Evolutionary conservation across 176 grass and related monocot species (phyloP).

Genomic region (Triticum timopheevii): DNA sequence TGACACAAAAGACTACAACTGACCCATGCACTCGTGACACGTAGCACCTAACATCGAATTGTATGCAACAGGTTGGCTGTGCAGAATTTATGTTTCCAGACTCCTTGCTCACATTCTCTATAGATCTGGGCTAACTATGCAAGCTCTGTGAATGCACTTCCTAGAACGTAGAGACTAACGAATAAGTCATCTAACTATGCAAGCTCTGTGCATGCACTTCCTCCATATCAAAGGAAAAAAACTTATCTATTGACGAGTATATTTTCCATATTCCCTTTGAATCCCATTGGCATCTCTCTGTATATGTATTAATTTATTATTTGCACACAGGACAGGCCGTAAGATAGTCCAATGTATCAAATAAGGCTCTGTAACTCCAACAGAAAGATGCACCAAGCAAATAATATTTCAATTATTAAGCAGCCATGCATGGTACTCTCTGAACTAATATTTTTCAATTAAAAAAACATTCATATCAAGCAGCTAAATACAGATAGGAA

Average conservation of each 20-base stretch:
- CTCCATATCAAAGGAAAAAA: neutral
- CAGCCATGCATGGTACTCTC: neutral
- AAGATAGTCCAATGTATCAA: neutral
- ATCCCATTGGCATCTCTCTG: neutral
- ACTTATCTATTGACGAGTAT: neutral
- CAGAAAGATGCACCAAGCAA: neutral
- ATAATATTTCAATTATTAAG: slow-evolving; percentile 5
- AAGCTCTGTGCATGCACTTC: neutral
- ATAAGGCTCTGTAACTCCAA: neutral
- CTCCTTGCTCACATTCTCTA: neutral
- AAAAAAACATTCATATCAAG: neutral
- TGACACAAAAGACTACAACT: neutral
- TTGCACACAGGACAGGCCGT: neutral
- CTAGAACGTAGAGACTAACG: neutral
- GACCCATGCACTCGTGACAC: neutral
- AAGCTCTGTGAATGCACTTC: too few relatives aligned
- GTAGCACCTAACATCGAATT: neutral
- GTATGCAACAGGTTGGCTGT: neutral
- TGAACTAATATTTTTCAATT: neutral
- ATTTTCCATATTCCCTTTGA: neutral
- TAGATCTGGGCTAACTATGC: neutral
- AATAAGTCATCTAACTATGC: neutral
- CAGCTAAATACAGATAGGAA: neutral
- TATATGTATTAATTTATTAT: neutral
- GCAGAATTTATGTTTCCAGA: neutral